Evolutionary conservation across 1,284 basidiomycete genomes (phyloP), one percentile per base, ranked within the genome.

Genomic region (Moesziomyces globuligerus): DNA sequence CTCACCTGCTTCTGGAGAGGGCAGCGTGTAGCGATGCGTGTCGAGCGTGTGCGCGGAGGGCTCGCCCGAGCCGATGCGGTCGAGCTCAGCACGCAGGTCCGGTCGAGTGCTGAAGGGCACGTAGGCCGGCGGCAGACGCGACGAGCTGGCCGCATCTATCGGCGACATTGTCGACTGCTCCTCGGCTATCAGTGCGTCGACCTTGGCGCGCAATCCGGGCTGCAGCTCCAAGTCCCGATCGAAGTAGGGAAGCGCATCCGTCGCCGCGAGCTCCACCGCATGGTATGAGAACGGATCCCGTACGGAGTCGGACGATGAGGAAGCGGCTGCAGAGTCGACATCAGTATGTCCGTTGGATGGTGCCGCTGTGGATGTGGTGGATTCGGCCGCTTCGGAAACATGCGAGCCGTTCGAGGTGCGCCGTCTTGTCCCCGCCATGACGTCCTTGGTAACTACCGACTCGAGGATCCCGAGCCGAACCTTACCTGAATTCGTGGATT

Each of bases 181-280:
- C 20, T 86, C 86, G 25, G 88, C 89, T 47, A 92, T 84, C 80
- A 91, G 89, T 61, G 85, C 86, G 58, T 90, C 89, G 13, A 93
- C 91, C 74, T 89, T 89, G 75, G 89, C 86, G 75, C 87, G 88
- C 60, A 91, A 84, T 56, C 88, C 83, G 3, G 91, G 90, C 61
- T 89, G 87, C 52, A 86, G 87, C 65, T 94, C 91, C 43, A 94
- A 86, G 78, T 97, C 93, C 80, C 92, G 90, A 85, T 98, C 94
- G 79, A 92, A 94, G 84, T 97, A 97, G 13, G 94, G 93, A 57
- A 96, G 86, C 21, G 93, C 91, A 83, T 96, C 94, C 4, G 70
- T 60, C 20, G 59, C 26, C 20, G 64, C 57, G 21, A 73, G 53
- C 7, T 51, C 32, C 42, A 65, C 69, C 0, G 62, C 26, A 40